Conservation (phyloP, 2,329 filamentous ascomycete genomes). For the Ceratocystis alfenasii region DNA sequence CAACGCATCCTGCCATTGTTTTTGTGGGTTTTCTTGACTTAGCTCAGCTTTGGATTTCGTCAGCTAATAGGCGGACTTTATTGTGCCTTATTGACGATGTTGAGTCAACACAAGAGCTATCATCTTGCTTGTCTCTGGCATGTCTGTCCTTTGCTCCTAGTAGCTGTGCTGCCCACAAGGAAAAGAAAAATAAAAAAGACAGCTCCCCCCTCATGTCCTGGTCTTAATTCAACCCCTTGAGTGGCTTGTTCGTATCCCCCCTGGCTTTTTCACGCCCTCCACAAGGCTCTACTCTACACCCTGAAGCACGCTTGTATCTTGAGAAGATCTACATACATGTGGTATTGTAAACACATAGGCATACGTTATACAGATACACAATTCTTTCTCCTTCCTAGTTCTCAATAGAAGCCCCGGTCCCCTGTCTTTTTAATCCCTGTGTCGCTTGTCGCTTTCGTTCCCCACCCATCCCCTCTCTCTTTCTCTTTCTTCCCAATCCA, state of each 20-base stretch:
- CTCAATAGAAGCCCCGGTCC: neutral
- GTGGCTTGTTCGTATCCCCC: constrained; percentile 2
- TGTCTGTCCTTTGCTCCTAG: neutral
- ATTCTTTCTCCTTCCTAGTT: neutral
- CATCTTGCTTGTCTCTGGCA: neutral
- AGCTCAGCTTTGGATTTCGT: neutral
- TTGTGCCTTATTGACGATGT: neutral
- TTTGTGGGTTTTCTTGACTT: neutral
- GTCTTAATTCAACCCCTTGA: constrained; percentile 6
- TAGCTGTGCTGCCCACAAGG: neutral
- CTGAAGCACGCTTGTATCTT: neutral
- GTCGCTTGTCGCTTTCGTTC: neutral
- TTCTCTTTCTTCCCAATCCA: neutral
- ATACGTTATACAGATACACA: neutral
- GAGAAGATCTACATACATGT: neutral
- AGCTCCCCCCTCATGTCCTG: neutral
- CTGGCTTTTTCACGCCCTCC: neutral
- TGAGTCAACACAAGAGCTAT: neutral
- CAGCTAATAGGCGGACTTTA: neutral
- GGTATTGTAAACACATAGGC: neutral
- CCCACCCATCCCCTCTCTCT: neutral
- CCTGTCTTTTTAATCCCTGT: neutral
- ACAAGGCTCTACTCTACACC: neutral
- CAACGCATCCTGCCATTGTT: constrained; percentile 11
- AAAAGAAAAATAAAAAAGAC: neutral